Base-by-base conservation (phyloP, 805 yeast genomes). In the Metschnikowia orientalis region DNA sequence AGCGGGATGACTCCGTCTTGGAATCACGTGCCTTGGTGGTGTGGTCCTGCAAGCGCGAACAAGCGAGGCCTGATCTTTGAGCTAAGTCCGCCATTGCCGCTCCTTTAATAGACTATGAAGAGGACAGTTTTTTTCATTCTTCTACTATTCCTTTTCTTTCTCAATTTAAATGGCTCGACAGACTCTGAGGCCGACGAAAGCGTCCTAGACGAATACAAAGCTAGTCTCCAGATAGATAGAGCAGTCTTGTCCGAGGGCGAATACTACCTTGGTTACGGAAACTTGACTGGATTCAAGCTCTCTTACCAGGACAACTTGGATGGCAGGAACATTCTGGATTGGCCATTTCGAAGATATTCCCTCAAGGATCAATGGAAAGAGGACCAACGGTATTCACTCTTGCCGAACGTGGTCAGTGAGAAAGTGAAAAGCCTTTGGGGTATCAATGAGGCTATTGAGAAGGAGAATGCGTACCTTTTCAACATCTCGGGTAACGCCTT, bases 231-330 rank as follows among this genome's bases (percentile, higher is more conserved):
- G 20, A 21, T 34, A n/a, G 32, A 44, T 26, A 47, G 35, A n/a
- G 23, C 31, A 4, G 40, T 44, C 26, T 41, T 80, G 20, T 44
- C 41, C 9, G 59, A 65, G 23, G 53, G 73, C 26, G 64, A 71
- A 1, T 79, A 70, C 52, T 34, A 51, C 12, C 39, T 57, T 4
- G 86, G 84, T 5, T 79, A 78, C 51, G 82, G 83, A 1, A 81
- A 83, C 46, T 54, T 85, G 10, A 81, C 92, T 0, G 95, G 95
- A 3, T 74, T 80, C 37, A 69, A 67, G 46, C 56, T 80, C 20
- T 75, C 86, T 18, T 85, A 83, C 45, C 61, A 67, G 7, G 94
- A 81, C 54, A 69, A 65, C 10, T 13, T 69, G 2, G 53, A 61
- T 4, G 71, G 72, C 8, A 57, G 67, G 30, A 63, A 64, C 17